Evolutionary conservation across 2,329 filamentous ascomycete species (phyloP).

Genomic region (Trichoderma sp.): DNA sequence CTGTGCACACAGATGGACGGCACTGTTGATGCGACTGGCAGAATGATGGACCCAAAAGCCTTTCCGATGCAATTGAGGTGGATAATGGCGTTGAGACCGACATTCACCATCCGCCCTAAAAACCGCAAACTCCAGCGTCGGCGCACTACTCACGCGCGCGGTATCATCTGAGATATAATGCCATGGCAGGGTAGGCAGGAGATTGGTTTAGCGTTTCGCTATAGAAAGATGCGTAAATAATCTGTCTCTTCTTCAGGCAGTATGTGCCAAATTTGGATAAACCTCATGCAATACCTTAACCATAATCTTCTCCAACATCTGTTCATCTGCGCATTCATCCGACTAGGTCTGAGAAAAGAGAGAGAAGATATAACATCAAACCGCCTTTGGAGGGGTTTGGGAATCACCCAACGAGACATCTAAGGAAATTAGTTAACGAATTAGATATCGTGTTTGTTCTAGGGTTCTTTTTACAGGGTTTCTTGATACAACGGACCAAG

Average conservation of each 20-base stretch:
- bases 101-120: background rate
- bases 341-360: too few relatives aligned
- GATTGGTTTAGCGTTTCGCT: background rate
- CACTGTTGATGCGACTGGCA: background rate
- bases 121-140: background rate
- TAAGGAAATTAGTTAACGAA: too few relatives aligned
- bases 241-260: background rate
- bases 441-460: too few relatives aligned
- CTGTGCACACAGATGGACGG: background rate
- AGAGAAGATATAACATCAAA: too few relatives aligned
- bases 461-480: too few relatives aligned
- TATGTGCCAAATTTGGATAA: background rate
- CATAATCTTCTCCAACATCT: background rate
- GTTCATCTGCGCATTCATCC: too few relatives aligned
- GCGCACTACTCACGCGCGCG: background rate
- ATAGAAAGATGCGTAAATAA: background rate
- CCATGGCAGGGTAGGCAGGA: background rate
- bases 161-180: background rate
- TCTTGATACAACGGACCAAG: too few relatives aligned
- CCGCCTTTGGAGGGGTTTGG: too few relatives aligned
- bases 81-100: background rate
- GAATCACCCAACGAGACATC: too few relatives aligned
- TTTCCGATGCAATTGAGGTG: background rate
- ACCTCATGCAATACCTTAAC: too few relatives aligned
- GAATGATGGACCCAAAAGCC: background rate